Percentiles rank a stretch among this genome's conserved stretches.
phyloP scores from a whole-genome alignment of 2,329 filamentous ascomycete genomes.

The Pseudogymnoascus pannorum region DNA sequence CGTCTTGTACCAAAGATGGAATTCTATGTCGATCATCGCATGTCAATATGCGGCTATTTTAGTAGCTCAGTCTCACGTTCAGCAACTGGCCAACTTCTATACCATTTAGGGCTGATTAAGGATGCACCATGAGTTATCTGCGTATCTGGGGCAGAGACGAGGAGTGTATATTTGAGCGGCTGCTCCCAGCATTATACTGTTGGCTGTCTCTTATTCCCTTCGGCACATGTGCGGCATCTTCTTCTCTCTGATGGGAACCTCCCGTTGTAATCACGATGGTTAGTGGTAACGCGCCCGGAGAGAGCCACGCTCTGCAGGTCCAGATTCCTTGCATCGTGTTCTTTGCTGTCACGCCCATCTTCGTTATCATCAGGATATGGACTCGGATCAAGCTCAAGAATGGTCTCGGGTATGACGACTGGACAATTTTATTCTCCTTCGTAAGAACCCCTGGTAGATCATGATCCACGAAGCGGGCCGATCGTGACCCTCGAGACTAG shows the following conservation, averaged over 20 bases:
- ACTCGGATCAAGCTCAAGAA: conserved; percentile 33
- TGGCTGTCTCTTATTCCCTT: not conserved
- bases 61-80: not conserved
- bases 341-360: conserved; percentile 36
- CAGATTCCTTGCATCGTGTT: conserved; percentile 42
- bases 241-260: not conserved
- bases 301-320: conserved; percentile 20
- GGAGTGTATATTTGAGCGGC: not conserved
- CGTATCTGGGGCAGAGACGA: not conserved
- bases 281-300: not conserved
- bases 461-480: conserved; percentile 10
- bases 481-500: not conserved
- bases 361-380: conserved; percentile 35
- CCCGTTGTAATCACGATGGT: not conserved
- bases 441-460: conserved; percentile 23
- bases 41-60: not conserved
- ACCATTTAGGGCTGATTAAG: not conserved
- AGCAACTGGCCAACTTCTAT: not conserved
- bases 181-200: not conserved
- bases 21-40: not conserved
- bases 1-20: not conserved
- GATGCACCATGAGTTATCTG: not conserved
- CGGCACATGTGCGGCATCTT: not conserved
- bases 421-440: conserved; percentile 36
- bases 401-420: conserved; percentile 37